Evolutionary conservation across 2,329 filamentous ascomycete species (phyloP).

Genomic region (Zalaria obscura): DNA sequence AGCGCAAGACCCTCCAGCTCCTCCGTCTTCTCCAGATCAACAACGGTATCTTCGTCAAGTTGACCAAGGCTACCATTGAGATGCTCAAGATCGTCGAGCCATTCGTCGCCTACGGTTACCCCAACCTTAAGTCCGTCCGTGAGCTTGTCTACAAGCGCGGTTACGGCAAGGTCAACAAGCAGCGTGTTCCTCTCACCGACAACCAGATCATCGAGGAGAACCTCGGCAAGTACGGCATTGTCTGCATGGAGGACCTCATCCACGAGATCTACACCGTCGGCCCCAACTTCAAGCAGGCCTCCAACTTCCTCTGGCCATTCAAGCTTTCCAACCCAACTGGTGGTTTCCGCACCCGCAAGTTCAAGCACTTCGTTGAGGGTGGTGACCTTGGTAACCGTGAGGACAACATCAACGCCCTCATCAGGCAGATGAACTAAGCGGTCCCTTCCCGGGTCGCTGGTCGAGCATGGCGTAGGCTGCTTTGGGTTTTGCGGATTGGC

Average conservation of each 20-base stretch:
- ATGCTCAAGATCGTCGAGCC: slow-evolving; percentile 98
- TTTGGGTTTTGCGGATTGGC: background rate
- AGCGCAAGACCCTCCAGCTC: slow-evolving; percentile 98
- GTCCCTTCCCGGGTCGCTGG: slow-evolving; percentile 1
- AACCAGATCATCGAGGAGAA: slow-evolving; percentile 94
- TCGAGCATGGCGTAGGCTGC: slow-evolving; percentile 2
- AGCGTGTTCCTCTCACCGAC: slow-evolving; percentile 91
- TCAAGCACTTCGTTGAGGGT: slow-evolving; percentile 93
- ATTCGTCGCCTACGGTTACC: slow-evolving; percentile 98
- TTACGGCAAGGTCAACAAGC: slow-evolving; percentile 91
- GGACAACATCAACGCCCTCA: slow-evolving; percentile 91
- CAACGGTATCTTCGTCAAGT: slow-evolving; percentile 95
- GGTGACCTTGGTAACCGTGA: slow-evolving; percentile 98
- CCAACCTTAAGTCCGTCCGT: slow-evolving; percentile 97
- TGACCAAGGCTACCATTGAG: slow-evolving; percentile 95
- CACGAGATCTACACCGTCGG: slow-evolving; percentile 98
- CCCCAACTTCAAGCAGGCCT: slow-evolving; percentile 95
- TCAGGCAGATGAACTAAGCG: slow-evolving; percentile 94
- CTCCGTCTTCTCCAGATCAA: slow-evolving; percentile 99
- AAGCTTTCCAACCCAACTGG: slow-evolving; percentile 98
- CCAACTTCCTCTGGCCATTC: slow-evolving; percentile 99
- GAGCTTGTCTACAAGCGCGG: slow-evolving; percentile 99
- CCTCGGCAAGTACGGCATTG: slow-evolving; percentile 96
- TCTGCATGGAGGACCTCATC: slow-evolving; percentile 98
- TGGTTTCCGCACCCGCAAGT: slow-evolving; percentile 92